These are phyloP conservation scores for Apiotrichum mycotoxinovorans DNA, from an alignment of 1,284 basidiomycete genomes.

Conservation along the genomic window DNA sequence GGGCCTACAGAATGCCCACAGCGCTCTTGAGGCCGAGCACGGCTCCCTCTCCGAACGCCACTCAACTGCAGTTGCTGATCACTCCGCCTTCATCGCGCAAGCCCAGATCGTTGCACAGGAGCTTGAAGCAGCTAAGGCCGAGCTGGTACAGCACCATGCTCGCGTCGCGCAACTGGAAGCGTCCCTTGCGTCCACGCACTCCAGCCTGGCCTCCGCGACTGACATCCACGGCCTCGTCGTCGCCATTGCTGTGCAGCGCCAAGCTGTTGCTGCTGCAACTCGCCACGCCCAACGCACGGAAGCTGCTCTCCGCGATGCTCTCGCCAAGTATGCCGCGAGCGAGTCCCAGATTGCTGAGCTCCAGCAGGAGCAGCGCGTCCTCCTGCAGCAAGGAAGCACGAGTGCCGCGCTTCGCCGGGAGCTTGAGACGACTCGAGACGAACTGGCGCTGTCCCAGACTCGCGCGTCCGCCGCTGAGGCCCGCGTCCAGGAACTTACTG, in stretches of 20 bases:
- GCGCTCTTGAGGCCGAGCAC: slow-evolving; percentile 2
- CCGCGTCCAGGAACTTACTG: background rate
- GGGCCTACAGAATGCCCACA: background rate
- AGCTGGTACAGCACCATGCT: background rate
- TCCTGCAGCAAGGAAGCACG: background rate
- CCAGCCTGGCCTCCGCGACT: background rate
- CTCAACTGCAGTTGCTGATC: background rate
- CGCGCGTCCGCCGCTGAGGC: background rate
- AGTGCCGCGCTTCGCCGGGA: slow-evolving; percentile 4
- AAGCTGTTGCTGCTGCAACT: background rate
- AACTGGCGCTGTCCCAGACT: background rate
- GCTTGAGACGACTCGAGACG: slow-evolving; percentile 2
- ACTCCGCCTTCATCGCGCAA: background rate
- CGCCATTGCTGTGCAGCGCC: slow-evolving; percentile 11
- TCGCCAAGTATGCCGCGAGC: background rate
- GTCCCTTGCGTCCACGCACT: background rate
- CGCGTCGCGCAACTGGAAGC: background rate
- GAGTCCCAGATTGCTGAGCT: slow-evolving; percentile 3
- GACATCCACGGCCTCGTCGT: slow-evolving; percentile 5
- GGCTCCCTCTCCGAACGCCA: slow-evolving; percentile 3
- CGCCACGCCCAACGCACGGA: background rate
- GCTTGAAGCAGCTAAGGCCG: background rate
- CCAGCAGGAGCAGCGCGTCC: slow-evolving; percentile 6
- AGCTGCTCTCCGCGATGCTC: background rate
- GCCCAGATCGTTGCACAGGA: background rate